Evolutionary conservation across 1,284 basidiomycete species (phyloP).

Genomic region (Microbotryum saponariae): DNA sequence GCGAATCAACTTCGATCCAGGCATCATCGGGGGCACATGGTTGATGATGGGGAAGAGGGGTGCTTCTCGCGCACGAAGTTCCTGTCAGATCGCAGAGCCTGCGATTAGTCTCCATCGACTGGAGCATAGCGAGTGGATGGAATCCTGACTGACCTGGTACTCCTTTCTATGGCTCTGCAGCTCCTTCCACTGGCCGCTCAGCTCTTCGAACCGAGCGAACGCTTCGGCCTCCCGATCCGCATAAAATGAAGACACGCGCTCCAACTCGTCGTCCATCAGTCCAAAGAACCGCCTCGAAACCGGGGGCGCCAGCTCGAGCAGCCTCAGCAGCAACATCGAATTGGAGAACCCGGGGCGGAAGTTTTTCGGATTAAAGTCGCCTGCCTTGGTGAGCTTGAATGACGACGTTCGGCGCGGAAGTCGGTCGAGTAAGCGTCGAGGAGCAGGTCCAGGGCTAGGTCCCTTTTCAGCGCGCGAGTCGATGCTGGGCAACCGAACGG

Average conservation of each 20-base stretch:
- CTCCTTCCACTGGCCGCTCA: slow-evolving; percentile 27
- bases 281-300: slow-evolving; percentile 16
- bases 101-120: neutral
- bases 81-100: neutral
- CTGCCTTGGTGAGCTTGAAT: slow-evolving; percentile 1
- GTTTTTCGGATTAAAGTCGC: slow-evolving; percentile 8
- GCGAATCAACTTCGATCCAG: slow-evolving; percentile 22
- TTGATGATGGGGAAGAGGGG: slow-evolving; percentile 14
- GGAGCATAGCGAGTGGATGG: neutral
- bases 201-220: slow-evolving; percentile 15
- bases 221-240: slow-evolving; percentile 23
- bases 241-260: slow-evolving; percentile 19
- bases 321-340: slow-evolving; percentile 11
- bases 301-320: slow-evolving; percentile 5
- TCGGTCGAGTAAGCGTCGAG: neutral
- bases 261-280: slow-evolving; percentile 24
- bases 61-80: slow-evolving; percentile 7
- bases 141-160: slow-evolving; percentile 10
- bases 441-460: neutral
- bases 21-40: slow-evolving; percentile 17
- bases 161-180: slow-evolving; percentile 27
- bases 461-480: neutral
- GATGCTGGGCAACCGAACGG: neutral
- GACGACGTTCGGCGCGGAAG: neutral
- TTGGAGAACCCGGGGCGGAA: slow-evolving; percentile 15